Conservation (phyloP, 2,329 filamentous ascomycete genomes). For the Alternaria rosae region DNA sequence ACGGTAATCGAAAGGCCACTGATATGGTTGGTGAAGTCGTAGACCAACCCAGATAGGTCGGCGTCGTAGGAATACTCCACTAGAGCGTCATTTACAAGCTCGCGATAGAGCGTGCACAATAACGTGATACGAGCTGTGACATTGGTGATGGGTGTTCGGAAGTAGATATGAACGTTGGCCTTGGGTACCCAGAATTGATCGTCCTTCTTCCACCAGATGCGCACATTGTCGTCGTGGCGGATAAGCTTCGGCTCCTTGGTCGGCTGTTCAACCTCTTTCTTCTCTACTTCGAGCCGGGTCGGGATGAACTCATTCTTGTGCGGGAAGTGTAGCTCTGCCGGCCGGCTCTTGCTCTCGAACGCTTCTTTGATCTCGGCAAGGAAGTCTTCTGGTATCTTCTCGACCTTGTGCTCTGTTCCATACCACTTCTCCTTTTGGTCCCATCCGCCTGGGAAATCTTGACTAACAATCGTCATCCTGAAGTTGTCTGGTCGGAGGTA, state of each 20-base stretch:
- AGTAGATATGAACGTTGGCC: conserved; percentile 81
- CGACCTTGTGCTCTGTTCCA: conserved; percentile 88
- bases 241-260: conserved; percentile 79
- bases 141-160: conserved; percentile 80
- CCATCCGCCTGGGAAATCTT: conserved; percentile 84
- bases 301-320: conserved; percentile 97
- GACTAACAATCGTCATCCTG: conserved; percentile 81
- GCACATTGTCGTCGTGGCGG: conserved; percentile 79
- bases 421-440: conserved; percentile 96
- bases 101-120: conserved; percentile 80
- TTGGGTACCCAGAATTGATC: conserved; percentile 99
- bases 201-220: conserved; percentile 98
- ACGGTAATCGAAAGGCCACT: conserved; percentile 80
- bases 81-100: conserved; percentile 85
- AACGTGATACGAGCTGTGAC: conserved; percentile 80
- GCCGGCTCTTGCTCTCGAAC: conserved; percentile 65
- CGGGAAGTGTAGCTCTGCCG: conserved; percentile 80
- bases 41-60: conserved; percentile 87
- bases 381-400: conserved; percentile 79
- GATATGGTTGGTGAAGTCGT: conserved; percentile 75
- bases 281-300: conserved; percentile 90
- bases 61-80: conserved; percentile 96
- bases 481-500: conserved; percentile 89
- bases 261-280: conserved; percentile 83
- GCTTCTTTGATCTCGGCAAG: conserved; percentile 74